Percentiles rank a stretch among this genome's conserved stretches.
Conservation (phyloP, 2,329 filamentous ascomycete genomes). For the Ascochyta fabae region DNA sequence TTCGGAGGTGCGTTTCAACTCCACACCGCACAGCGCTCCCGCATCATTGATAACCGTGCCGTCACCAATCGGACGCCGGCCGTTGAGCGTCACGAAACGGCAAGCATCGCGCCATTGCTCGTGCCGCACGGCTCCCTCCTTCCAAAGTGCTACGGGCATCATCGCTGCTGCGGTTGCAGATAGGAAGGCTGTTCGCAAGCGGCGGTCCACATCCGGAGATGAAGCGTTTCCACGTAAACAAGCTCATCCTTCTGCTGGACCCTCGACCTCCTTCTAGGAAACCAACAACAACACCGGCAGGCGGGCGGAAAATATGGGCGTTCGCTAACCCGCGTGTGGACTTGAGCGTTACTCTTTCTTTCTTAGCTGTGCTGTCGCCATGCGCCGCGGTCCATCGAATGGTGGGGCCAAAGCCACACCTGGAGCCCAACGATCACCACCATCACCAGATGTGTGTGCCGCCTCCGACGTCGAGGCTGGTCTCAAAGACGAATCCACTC, state of each 20-base stretch:
- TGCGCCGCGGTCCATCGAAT: constrained; percentile 7
- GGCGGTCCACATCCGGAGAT: constrained; percentile 16
- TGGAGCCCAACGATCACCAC: constrained; percentile 8
- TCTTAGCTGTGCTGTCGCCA: constrained; percentile 10
- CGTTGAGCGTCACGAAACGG: neutral
- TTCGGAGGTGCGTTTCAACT: neutral
- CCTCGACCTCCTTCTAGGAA: constrained; percentile 9
- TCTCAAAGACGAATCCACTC: constrained; percentile 12
- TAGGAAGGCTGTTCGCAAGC: constrained; percentile 8
- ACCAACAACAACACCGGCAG: constrained; percentile 12
- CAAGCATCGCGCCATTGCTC: constrained; percentile 8
- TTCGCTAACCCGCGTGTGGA: constrained; percentile 9
- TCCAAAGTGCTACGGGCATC: constrained; percentile 12
- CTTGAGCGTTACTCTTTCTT: constrained; percentile 5
- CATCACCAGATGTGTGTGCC: constrained; percentile 13
- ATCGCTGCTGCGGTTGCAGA: constrained; percentile 13
- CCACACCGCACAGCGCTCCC: neutral
- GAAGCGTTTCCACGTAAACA: neutral
- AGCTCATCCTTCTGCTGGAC: constrained; percentile 11
- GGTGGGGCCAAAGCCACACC: neutral
- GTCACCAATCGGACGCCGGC: constrained; percentile 11
- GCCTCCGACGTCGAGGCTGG: constrained; percentile 14
- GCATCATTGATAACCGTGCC: neutral
- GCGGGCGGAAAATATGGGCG: constrained; percentile 8
- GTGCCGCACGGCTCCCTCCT: neutral